These are phyloP conservation scores for Vigna trinervia DNA, from an alignment of 306 rosid species.

Conservation along the genomic window DNA sequence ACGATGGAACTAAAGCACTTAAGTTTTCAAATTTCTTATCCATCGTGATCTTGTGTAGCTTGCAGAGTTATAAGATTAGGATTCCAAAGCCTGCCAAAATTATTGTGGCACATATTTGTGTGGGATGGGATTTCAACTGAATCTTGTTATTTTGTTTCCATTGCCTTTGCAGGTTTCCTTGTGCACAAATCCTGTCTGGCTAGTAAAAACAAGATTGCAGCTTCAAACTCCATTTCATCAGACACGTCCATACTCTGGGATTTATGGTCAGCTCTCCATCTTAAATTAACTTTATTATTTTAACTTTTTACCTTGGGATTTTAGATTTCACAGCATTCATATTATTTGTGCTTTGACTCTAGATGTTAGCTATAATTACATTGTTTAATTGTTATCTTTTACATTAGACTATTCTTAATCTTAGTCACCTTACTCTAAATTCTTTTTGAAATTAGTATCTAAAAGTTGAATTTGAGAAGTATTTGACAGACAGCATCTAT, in stretches of 20 bases:
- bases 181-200: conserved; percentile 94
- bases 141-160: conserved; percentile 43
- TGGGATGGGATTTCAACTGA: conserved; percentile 21
- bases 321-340: conserved; percentile 13
- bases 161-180: conserved; percentile 73
- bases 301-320: conserved; percentile 49
- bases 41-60: conserved; percentile 30
- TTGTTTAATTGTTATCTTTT: conserved; percentile 32
- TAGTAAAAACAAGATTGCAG: conserved; percentile 96
- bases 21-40: conserved; percentile 27
- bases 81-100: conserved; percentile 31
- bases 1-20: conserved; percentile 21
- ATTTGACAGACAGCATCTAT: conserved; percentile 8
- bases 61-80: conserved; percentile 32
- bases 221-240: conserved; percentile 97
- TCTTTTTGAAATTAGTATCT: conserved; percentile 32
- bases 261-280: conserved; percentile 81
- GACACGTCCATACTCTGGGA: conserved; percentile 81
- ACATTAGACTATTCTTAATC: conserved; percentile 19
- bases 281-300: conserved; percentile 49
- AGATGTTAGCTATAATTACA: conserved; percentile 12
- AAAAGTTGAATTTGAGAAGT: conserved; percentile 6
- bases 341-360: conserved; percentile 10
- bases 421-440: conserved; percentile 27
- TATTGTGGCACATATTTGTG: conserved; percentile 14